These are phyloP conservation scores for Pseudogymnoascus sp. DNA, from an alignment of 2,329 filamentous ascomycete species.

Conservation along the genomic window DNA sequence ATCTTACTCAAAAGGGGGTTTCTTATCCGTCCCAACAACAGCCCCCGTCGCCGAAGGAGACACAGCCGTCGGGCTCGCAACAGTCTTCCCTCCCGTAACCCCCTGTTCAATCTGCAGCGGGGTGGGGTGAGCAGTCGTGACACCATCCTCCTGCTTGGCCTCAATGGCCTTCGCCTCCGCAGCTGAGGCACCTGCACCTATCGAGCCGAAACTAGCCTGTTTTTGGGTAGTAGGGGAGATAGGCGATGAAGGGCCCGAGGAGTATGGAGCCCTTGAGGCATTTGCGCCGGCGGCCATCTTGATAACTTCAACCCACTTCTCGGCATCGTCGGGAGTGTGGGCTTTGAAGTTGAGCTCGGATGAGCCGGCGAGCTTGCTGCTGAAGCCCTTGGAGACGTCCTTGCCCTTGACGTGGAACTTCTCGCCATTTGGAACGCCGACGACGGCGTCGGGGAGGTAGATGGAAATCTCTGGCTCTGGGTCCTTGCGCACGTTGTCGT, in stretches of 20 bases:
- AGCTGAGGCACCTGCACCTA: not conserved
- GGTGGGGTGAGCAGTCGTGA: constrained; percentile 10
- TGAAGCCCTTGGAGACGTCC: constrained; percentile 72
- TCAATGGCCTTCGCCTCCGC: not conserved
- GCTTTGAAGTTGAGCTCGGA: constrained; percentile 86
- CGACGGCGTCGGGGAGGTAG: constrained; percentile 81
- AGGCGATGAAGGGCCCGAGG: not conserved
- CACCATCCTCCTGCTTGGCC: not conserved
- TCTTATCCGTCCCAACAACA: not conserved
- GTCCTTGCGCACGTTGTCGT: constrained; percentile 64
- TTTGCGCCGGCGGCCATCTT: constrained; percentile 18
- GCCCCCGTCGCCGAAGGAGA: constrained; percentile 11
- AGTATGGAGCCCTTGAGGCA: not conserved
- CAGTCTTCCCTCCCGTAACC: constrained; percentile 20
- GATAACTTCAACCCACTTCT: constrained; percentile 78
- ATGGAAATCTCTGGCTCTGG: constrained; percentile 80
- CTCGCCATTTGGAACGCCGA: constrained; percentile 63
- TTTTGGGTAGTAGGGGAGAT: constrained; percentile 9
- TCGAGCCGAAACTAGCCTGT: not conserved
- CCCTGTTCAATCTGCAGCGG: constrained; percentile 18
- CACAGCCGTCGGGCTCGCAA: constrained; percentile 20
- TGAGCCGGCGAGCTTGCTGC: constrained; percentile 70
- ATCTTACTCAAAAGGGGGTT: not conserved
- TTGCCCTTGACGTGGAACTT: constrained; percentile 97
- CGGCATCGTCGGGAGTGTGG: constrained; percentile 68